phyloP scores from a whole-genome alignment of 768 basidiomycete genomes.

The Leccinum imitatum region DNA sequence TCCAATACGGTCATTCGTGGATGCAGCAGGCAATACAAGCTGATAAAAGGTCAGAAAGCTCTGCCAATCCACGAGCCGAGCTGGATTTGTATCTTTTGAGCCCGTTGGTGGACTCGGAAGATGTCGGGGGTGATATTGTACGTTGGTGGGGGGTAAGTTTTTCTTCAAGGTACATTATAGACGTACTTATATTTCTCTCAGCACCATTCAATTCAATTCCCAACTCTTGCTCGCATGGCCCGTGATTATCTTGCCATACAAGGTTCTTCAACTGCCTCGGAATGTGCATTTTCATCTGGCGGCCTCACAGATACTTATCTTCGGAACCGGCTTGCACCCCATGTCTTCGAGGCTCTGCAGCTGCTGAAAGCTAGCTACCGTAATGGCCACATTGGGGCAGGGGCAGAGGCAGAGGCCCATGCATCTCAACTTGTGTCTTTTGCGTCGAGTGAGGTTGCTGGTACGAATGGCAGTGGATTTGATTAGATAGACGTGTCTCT shows the following conservation, averaged over 20 bases:
- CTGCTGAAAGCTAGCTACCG: neutral
- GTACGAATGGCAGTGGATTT: neutral
- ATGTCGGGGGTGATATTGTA: neutral
- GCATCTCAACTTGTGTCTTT: neutral
- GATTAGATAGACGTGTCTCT: neutral
- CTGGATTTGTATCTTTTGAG: neutral
- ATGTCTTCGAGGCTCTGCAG: neutral
- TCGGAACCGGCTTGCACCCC: neutral
- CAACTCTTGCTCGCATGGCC: neutral
- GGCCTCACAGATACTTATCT: slow-evolving; percentile 23
- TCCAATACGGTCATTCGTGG: slow-evolving; percentile 3
- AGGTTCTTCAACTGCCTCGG: slow-evolving; percentile 26
- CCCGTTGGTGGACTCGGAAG: neutral
- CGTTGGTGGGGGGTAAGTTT: slow-evolving; percentile 3
- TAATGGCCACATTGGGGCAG: neutral
- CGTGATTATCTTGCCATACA: slow-evolving; percentile 18
- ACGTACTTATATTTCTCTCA: neutral
- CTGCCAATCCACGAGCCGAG: neutral
- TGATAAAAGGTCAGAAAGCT: neutral
- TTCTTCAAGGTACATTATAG: neutral
- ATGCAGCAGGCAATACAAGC: slow-evolving; percentile 3
- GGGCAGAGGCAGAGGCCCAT: neutral
- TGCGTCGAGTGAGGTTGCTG: neutral
- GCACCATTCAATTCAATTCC: neutral
- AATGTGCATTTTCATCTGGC: slow-evolving; percentile 29